Evolutionary conservation across 2,329 filamentous ascomycete genomes (phyloP), one percentile per base, ranked within the genome.

Genomic region (Epichloe coenophiala): DNA sequence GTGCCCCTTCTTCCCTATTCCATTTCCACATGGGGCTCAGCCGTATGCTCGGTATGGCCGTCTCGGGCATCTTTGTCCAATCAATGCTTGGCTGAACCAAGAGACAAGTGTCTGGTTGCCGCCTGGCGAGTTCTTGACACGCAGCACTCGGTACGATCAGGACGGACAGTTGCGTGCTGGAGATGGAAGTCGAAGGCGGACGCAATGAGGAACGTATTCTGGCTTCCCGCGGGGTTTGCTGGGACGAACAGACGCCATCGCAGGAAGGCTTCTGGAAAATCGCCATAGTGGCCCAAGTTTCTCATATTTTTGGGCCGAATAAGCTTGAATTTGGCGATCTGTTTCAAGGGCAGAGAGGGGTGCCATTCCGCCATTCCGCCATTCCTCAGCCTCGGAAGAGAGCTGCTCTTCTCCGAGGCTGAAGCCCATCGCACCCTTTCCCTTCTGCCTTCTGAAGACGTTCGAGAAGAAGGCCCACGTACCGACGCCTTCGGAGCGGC

Each of bases 401-500:
- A 39, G 39, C 37, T 31, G 27, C 27, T 31, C 8, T 31, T 31
- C 27, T 31, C 7, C 8, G 27, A 31, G 7, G 27, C 27, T 48
- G 38, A 48, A 23, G 36, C 36, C n/a, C n/a, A n/a, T n/a, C n/a
- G n/a, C n/a, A n/a, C 6, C 7, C 5, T 17, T 9, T 15, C 12
- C 7, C 15, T 8, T 8, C 43, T 40, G 17, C 7, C 23, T 61
- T 62, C 60, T 56, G 54, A 53, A 45, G 51, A 50, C 49, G 55
- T 62, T 62, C 60, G 55, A 62, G 60, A 62, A 62, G n/a, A 6
- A 43, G 39, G 8, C 17, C 8, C 27, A 31, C 27, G 8, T 4
- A 31, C 27, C 31, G 31, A 31, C 8, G 8, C 31, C 31, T 31
- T 31, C 8, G 31, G 31, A 31, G 8, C 31, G 31, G 31, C 31